Evolutionary conservation across 2,329 filamentous ascomycete genomes (phyloP).

Genomic region (Trichoderma koningiopsis): DNA sequence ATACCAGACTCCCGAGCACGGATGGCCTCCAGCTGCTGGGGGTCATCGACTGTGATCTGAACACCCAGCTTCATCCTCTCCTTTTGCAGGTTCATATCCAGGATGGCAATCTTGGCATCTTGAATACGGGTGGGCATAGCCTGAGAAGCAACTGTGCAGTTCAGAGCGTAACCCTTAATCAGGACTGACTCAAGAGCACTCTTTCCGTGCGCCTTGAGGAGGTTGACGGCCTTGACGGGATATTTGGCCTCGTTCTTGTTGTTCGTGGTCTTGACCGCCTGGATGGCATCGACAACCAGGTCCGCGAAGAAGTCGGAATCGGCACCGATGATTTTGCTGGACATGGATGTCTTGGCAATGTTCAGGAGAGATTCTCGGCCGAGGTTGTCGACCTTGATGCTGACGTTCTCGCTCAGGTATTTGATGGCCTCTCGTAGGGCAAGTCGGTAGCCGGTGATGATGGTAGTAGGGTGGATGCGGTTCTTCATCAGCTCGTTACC

Average conservation of each 20-base stretch:
- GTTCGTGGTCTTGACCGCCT: slow-evolving; percentile 90
- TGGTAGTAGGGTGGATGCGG: slow-evolving; percentile 98
- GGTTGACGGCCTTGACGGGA: slow-evolving; percentile 98
- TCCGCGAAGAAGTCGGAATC: slow-evolving; percentile 97
- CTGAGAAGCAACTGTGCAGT: slow-evolving; percentile 98
- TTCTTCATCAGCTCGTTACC: slow-evolving; percentile 99
- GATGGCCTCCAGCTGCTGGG: slow-evolving; percentile 96
- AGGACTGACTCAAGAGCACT: slow-evolving; percentile 83
- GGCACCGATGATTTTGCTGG: slow-evolving; percentile 95
- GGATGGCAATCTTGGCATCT: slow-evolving; percentile 93
- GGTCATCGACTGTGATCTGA: slow-evolving; percentile 97
- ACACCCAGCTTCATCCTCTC: slow-evolving; percentile 99
- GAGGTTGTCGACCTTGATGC: slow-evolving; percentile 89
- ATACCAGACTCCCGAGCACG: slow-evolving; percentile 90
- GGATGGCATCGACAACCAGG: slow-evolving; percentile 96
- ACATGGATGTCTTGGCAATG: slow-evolving; percentile 99
- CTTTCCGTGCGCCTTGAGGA: slow-evolving; percentile 97
- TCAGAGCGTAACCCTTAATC: slow-evolving; percentile 94
- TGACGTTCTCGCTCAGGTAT: slow-evolving; percentile 98
- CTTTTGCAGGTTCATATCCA: slow-evolving; percentile 99
- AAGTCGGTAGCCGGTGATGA: slow-evolving; percentile 96
- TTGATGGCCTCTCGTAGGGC: slow-evolving; percentile 94
- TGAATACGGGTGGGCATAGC: slow-evolving; percentile 92
- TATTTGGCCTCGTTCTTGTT: slow-evolving; percentile 91
- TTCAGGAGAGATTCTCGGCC: slow-evolving; percentile 88